Evolutionary conservation across 176 grass and related monocot genomes (phyloP), one percentile per base, ranked within the genome.

Genomic region (Aegilops tauschii): DNA sequence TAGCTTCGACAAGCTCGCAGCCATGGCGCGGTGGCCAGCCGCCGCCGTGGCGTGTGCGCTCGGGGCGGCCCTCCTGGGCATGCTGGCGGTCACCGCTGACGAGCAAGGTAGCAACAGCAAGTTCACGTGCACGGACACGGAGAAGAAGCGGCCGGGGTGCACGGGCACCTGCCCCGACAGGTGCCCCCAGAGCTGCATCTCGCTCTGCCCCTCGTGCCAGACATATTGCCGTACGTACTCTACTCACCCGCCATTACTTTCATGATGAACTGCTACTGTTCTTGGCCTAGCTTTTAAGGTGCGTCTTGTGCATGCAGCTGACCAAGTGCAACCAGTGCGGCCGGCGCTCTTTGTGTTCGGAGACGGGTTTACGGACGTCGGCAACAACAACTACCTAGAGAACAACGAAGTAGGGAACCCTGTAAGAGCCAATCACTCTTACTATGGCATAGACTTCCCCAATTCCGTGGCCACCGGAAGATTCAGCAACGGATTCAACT

Each of bases 401-500:
- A 18, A 28, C 20, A 13, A 4, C 34, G 23, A 78, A 3, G 20
- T 7, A 3, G 61, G 20, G 5, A 29, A 71, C 2, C 68, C 80
- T 11, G 0, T 12, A 3, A 58, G 20, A 16, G 90, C 86, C 3
- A 49, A 86, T 44, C 77, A 82, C 13, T 29, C 63, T 7, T 88
- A 82, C 87, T 86, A 92, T 3, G 87, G 87, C 36, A 78, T 92
- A 16, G 90, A 89, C 69, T 89, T 73, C 32, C 73, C 90, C 8
- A 12, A 58, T 32, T 65, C 64, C 0, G 36, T 10, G 23, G 5
- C 90, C 56, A 92, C 90, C 1, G 90, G 90, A 9, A 82, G 90
- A 61, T 92, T 92, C 83, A 89, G 87, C 58, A 89, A 92, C 16
- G 90, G 90, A 68, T 89, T 89, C 78, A 89, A 89, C 78, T 29